phyloP scores from a whole-genome alignment of 2,329 filamentous ascomycete genomes.

The Ophiostoma ips region DNA sequence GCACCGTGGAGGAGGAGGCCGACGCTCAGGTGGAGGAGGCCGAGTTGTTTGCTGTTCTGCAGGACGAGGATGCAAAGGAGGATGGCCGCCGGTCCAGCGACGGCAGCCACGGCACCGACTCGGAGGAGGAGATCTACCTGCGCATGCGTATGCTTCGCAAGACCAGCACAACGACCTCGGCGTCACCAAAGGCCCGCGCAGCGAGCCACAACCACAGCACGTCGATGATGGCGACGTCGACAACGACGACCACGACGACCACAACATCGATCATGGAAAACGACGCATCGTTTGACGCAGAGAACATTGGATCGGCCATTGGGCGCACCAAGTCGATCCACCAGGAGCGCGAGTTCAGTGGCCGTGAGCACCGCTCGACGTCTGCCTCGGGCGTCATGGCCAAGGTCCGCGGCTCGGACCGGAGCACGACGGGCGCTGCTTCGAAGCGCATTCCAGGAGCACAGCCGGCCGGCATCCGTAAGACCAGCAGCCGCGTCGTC shows the following conservation, averaged over 20 bases:
- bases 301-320: slow-evolving; percentile 46
- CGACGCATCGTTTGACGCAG: slow-evolving; percentile 54
- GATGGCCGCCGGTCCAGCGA: slow-evolving; percentile 47
- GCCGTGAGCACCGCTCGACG: slow-evolving; percentile 27
- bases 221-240: slow-evolving; percentile 46
- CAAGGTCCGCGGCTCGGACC: slow-evolving; percentile 43
- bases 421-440: slow-evolving; percentile 19
- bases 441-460: slow-evolving; percentile 40
- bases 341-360: not conserved
- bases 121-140: slow-evolving; percentile 71
- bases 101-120: slow-evolving; percentile 43
- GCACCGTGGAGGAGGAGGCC: slow-evolving; percentile 35
- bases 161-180: slow-evolving; percentile 44
- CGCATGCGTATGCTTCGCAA: slow-evolving; percentile 58
- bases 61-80: slow-evolving; percentile 42
- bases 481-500: slow-evolving; percentile 52
- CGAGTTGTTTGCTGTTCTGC: slow-evolving; percentile 21
- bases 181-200: slow-evolving; percentile 41
- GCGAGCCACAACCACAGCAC: slow-evolving; percentile 38
- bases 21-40: slow-evolving; percentile 33
- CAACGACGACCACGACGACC: slow-evolving; percentile 50
- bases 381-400: slow-evolving; percentile 43
- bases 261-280: slow-evolving; percentile 41
- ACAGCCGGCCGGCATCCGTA: slow-evolving; percentile 41
- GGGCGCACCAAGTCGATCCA: slow-evolving; percentile 39